Base-by-base conservation (phyloP, 257 asterid genomes). In the Solanum phureja region DNA sequence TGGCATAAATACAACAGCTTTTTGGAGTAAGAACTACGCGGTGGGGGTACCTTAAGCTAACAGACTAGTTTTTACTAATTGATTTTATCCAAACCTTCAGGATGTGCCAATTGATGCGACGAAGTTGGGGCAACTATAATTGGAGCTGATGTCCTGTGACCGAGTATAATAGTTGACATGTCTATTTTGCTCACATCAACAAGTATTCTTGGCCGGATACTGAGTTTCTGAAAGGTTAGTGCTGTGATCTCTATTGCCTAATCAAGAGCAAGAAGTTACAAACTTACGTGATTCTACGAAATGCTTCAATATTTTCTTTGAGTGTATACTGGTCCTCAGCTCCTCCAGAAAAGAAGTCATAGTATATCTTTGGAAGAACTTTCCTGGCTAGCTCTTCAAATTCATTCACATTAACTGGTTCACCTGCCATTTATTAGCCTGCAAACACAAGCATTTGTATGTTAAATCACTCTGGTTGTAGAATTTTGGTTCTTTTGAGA, bases 311-410 rank as follows among this genome's bases (percentile, higher is more conserved):
- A n/a, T 94, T 94, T 84, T 93, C 91, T 87, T 89, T 76, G 1
- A 93, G 92, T 12, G 98, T 94, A 40, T 90, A 90, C 85, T 93
- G 91, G 37, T 94, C 96, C 91, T 94, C 98, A 44, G 98, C 94
- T 87, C 95, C 98, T 31, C 94, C 95, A 40, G 92, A 88, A 34
- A 87, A 91, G 77, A 35, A 93, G 90, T 93, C 98, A 74, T 91
- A 93, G 87, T 87, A 91, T 95, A 92, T 92, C 91, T 94, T 94
- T 38, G 98, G 95, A 88, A 94, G 94, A 82, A 91, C 94, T 88
- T 87, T 79, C 89, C 89, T 90, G 31, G 96, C 96, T 10, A 94
- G 94, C 73, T 93, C 92, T 91, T 93, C 89, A 91, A 90, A 94
- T 81, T 91, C 96, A 35, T 69, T 86, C 37, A 92, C 89, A 75